These are phyloP conservation scores for Puccinellia tenuiflora DNA, from an alignment of 176 grass and related monocot species.

Conservation along the genomic window DNA sequence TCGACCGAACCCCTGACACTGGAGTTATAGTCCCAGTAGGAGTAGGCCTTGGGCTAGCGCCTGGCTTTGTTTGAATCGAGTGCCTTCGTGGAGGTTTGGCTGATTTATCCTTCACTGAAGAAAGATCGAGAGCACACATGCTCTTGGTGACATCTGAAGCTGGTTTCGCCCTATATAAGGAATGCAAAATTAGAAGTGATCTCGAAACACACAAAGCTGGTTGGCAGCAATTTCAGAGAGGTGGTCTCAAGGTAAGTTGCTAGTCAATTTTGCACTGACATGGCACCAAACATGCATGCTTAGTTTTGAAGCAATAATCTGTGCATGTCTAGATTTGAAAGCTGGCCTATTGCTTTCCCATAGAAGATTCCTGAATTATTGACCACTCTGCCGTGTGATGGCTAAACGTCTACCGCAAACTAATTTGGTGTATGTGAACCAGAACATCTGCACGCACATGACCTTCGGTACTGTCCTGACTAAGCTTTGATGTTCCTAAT, in stretches of 20 bases:
- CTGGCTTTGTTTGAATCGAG: conserved; percentile 66
- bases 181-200: conserved; percentile 5
- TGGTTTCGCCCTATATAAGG: conserved; percentile 48
- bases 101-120: conserved; percentile 38
- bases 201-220: not conserved
- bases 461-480: not conserved
- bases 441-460: too few species aligned
- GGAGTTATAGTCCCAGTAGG: conserved; percentile 47
- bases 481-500: not conserved
- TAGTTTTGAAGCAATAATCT: conserved; percentile 23
- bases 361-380: not conserved
- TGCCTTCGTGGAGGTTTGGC: conserved; percentile 69
- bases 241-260: not conserved
- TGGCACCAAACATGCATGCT: conserved; percentile 34
- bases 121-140: conserved; percentile 58
- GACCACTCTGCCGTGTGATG: not conserved
- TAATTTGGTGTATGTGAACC: not conserved
- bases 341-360: conserved; percentile 11
- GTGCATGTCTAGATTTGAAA: not conserved
- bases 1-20: conserved; percentile 32
- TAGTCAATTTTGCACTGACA: conserved; percentile 26
- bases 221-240: not conserved
- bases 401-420: not conserved
- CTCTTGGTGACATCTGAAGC: conserved; percentile 71
- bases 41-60: conserved; percentile 40